Evolutionary conservation across 331 rosid genomes (phyloP), one percentile per base, ranked within the genome.

Genomic region (Telfairia occidentalis): DNA sequence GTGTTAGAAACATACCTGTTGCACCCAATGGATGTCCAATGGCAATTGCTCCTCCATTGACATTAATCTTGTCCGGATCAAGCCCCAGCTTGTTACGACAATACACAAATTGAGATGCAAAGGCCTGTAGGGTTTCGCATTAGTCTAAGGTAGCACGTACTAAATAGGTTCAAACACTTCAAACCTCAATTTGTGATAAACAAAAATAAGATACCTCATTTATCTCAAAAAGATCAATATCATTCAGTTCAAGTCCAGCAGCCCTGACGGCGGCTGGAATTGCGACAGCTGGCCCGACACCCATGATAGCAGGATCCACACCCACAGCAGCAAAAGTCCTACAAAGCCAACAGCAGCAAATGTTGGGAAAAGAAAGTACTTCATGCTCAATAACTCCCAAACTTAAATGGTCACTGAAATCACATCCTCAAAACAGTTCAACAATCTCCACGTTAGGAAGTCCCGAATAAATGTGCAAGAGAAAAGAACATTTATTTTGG

Each of bases 291-390:
- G 98, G 98, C 75, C 97, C 98, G 6, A 93, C 82, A 43, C 98
- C 98, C 98, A 95, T 95, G 87, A 95, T 81, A 40, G 96, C 92
- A 54, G 98, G 98, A 81, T 95, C 98, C 52, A 95, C 98, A 74
- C 98, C 98, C 61, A 95, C 97, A 48, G 96, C 98, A n/a, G 81
- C 81, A 12, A 95, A 95, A 64, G 87, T 91, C 92, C 98, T 95
- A 67, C 82, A 81, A 18, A 15, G 57, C 29, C 73, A 38, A 72
- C 73, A 69, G 52, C 75, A 45, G 49, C n/a, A 61, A 34, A 40
- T 40, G 71, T 15, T 54, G 40, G 43, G 78, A n/a, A 13, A 26
- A 24, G 23, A 26, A 61, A 53, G 52, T 21, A 57, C 26, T 35
- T 37, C 40, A 18, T 67, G 12, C 15, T 40, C 53, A 12, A 43